Evolutionary conservation across 306 rosid genomes (phyloP).

Genomic region (Geum urbanum): DNA sequence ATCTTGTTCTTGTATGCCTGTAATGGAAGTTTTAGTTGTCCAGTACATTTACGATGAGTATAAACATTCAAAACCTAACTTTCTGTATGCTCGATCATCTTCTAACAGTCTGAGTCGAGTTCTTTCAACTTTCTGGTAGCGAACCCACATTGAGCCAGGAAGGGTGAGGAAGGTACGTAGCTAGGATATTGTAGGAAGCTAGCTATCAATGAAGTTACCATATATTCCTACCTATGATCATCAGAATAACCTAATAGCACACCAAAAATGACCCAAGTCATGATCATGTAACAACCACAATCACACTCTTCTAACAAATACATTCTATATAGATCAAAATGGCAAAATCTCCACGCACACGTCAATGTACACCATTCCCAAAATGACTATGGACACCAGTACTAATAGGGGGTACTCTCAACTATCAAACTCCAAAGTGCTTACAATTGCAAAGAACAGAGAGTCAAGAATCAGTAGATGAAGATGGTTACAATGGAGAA

Average conservation of each 20-base stretch:
- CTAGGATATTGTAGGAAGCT: background rate
- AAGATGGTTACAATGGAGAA: conserved; percentile 24
- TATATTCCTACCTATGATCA: conserved; percentile 1
- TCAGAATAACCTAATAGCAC: conserved; percentile 11
- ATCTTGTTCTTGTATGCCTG: background rate
- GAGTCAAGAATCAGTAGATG: background rate
- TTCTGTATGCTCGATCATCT: background rate
- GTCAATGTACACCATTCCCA: background rate
- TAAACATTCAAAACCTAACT: background rate
- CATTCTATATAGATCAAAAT: conserved; percentile 1
- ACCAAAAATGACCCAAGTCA: background rate
- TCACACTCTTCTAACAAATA: background rate
- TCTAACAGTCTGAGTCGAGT: background rate
- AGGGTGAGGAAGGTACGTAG: too few species aligned
- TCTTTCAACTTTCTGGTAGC: background rate
- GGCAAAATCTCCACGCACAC: conserved; percentile 14
- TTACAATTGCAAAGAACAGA: conserved; percentile 2
- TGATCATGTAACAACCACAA: background rate
- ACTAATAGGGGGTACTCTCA: conserved; percentile 23
- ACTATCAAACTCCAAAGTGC: conserved; percentile 9
- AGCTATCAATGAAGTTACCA: conserved; percentile 13
- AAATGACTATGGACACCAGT: background rate
- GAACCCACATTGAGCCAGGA: conserved; percentile 12
- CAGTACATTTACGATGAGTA: too few species aligned
- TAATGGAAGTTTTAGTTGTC: background rate